Conservation (phyloP, 2,329 filamentous ascomycete species). For the Colletotrichum liaoningense region DNA sequence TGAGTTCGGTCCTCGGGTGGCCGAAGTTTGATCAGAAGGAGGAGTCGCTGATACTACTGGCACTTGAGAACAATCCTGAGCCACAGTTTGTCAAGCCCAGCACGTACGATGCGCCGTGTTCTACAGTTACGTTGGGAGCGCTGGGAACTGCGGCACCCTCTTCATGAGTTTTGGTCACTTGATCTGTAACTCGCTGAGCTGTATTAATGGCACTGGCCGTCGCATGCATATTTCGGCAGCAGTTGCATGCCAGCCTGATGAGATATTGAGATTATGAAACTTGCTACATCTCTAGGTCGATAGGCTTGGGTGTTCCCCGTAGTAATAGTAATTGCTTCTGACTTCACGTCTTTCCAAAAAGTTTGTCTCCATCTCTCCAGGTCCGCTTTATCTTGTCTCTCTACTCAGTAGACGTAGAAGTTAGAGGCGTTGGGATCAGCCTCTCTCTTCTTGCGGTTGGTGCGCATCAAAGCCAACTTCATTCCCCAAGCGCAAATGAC, state of each 20-base stretch:
- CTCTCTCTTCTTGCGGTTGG: slow-evolving; percentile 47
- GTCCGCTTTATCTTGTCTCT: no score
- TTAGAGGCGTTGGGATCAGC: slow-evolving; percentile 40
- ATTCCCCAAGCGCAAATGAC: slow-evolving; percentile 51
- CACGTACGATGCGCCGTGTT: slow-evolving; percentile 41
- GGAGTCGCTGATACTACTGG: slow-evolving; percentile 43
- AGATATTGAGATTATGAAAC: background rate
- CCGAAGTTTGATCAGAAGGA: slow-evolving; percentile 44
- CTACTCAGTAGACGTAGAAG: slow-evolving; percentile 44
- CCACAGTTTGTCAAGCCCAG: slow-evolving; percentile 40
- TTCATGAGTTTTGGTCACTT: background rate
- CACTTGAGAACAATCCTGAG: slow-evolving; percentile 39
- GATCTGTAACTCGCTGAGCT: no score
- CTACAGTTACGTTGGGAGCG: slow-evolving; percentile 39
- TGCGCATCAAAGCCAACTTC: slow-evolving; percentile 45
- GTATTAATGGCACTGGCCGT: background rate
- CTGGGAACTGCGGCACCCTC: slow-evolving; percentile 25
- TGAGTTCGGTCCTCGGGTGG: slow-evolving; percentile 49
- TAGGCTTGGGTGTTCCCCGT: background rate
- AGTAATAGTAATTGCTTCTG: background rate
- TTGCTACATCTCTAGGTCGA: background rate
- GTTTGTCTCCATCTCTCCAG: no score
- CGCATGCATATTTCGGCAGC: background rate
- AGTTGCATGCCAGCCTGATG: background rate
- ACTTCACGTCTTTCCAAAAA: no score